Percentiles rank a stretch among this genome's conserved stretches.
phyloP scores from a whole-genome alignment of 257 asterid species.

The Solanum medicagineum region DNA sequence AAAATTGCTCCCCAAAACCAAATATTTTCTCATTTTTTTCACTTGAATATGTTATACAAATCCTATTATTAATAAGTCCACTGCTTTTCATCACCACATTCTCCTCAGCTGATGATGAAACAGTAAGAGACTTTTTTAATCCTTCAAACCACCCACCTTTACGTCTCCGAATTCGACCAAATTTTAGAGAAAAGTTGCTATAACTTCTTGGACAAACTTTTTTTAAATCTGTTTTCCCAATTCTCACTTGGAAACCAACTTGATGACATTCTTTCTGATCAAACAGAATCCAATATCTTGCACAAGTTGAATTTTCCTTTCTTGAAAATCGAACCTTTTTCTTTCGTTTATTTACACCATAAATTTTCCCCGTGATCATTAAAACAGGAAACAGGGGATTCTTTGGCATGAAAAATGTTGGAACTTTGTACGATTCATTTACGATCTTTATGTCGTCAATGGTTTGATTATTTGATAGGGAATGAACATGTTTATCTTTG shows the following conservation, averaged over 20 bases:
- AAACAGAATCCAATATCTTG: constrained; percentile 69
- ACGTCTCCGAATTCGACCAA: constrained; percentile 31
- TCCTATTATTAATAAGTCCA: constrained; percentile 34
- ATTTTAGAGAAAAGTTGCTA: constrained; percentile 28
- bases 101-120: constrained; percentile 44
- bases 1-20: constrained; percentile 94
- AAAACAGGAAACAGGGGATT: constrained; percentile 22
- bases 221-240: constrained; percentile 44
- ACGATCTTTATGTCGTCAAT: constrained; percentile 41
- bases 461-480: constrained; percentile 62
- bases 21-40: constrained; percentile 63
- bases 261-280: constrained; percentile 54
- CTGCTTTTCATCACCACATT: constrained; percentile 38
- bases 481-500: constrained; percentile 43
- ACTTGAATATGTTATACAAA: constrained; percentile 65
- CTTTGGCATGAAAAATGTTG: background rate
- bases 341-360: constrained; percentile 19
- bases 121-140: constrained; percentile 20
- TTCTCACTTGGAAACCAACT: constrained; percentile 62
- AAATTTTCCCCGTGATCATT: constrained; percentile 56
- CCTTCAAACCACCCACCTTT: constrained; percentile 27
- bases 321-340: background rate
- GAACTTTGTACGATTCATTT: constrained; percentile 19
- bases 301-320: constrained; percentile 21
- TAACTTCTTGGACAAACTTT: constrained; percentile 44